Evolutionary conservation across 306 rosid genomes (phyloP), one percentile per base, ranked within the genome.

Genomic region (Fragaria iinumae): DNA sequence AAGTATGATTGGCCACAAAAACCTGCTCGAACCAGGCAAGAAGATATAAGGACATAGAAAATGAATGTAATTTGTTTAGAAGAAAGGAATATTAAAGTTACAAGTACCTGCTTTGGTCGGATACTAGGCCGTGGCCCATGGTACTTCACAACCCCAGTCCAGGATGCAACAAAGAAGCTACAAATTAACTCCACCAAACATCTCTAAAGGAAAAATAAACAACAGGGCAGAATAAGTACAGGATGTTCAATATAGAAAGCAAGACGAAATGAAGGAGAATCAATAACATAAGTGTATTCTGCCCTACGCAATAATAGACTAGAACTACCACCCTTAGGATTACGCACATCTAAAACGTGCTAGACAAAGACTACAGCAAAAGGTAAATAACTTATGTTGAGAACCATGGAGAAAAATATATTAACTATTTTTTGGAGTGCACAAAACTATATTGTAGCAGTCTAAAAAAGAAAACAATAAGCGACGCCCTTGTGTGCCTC

Each of bases 101-200:
- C 74, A 73, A 76, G 67, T 69, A 88, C 99, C 93, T 90, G 99
- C 76, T 89, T 89, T 29, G 99, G 96, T 68, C 99, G 83, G 76
- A 85, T 89, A 84, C 97, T 89, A 78, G 98, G 98, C 81, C 91
- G 87, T 76, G 98, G 98, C 29, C 98, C 98, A 76, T 92, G 97
- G 87, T 92, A 95, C 86, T 87, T 95, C 70, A 95, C 97, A 80
- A 95, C 99, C 72, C 99, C 97, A 75, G 99, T 95, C 99, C 99
- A 95, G 57, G 99, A 95, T 57, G 99, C 96, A 83, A 90, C 99
- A 88, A 95, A 95, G 96, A 95, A 92, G 85, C 97, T 77, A 81
- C 98, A 95, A 67, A 95, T 90, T 83, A 95, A 84, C 93, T 95
- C 98, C 82, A 90, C 98, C 91, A 95, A 87, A 43, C 69, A 67